A percentile compares a stretch with the other conserved stretches of the same genome.
Conservation (phyloP, 163 green algal species). For the Prototheca stagnorum region DNA sequence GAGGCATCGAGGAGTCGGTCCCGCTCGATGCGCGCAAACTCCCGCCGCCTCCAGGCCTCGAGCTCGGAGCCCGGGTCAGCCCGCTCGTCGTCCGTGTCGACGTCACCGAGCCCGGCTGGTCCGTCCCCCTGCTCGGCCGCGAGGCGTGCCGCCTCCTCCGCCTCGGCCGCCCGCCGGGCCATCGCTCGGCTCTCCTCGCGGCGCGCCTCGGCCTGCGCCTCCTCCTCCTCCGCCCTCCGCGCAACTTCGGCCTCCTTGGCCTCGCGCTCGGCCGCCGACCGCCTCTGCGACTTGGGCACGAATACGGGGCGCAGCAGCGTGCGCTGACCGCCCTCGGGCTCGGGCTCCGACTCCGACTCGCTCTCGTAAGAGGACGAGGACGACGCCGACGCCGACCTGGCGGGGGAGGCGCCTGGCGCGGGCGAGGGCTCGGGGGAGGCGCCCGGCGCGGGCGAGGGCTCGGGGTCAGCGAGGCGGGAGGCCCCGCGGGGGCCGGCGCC, state of each 20-base stretch:
- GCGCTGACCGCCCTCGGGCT: constrained; percentile 18
- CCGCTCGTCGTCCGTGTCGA: constrained; percentile 82
- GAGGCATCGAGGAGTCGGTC: no score
- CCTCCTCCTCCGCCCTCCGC: constrained; percentile 28
- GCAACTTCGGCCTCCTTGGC: constrained; percentile 42
- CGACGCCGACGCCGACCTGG: constrained; percentile 7
- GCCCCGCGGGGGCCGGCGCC: no score
- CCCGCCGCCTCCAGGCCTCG: constrained; percentile 64
- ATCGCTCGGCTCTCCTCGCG: constrained; percentile 54
- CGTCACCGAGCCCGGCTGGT: constrained; percentile 35
- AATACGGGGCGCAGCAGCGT: constrained; percentile 83
- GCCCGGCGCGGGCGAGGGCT: background rate
- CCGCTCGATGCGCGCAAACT: constrained; percentile 58
- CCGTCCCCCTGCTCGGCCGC: constrained; percentile 10
- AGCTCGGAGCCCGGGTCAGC: constrained; percentile 52
- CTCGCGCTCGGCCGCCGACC: constrained; percentile 71
- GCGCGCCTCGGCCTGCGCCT: constrained; percentile 32
- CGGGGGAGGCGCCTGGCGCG: background rate
- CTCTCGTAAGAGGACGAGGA: constrained; percentile 63
- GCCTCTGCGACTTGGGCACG: constrained; percentile 49
- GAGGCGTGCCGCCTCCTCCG: no score
- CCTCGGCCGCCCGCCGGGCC: constrained; percentile 29
- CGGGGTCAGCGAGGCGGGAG: no score
- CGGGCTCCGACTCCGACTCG: constrained; percentile 50
- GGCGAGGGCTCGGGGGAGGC: background rate